Base-by-base conservation (phyloP, 306 rosid genomes). In the Pachyrhizus erosus region DNA sequence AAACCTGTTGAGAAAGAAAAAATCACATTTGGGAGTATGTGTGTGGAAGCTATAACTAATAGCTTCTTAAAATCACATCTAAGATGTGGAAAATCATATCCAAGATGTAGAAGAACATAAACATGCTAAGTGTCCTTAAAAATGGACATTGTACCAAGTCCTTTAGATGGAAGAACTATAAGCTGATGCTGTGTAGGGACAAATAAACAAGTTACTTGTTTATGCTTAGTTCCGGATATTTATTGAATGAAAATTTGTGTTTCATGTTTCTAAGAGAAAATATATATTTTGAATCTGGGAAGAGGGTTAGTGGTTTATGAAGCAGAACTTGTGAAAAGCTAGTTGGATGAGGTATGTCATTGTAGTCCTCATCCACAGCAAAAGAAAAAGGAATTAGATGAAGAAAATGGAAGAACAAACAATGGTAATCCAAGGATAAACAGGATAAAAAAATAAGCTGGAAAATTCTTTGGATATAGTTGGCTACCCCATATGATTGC, bases 151-250 rank as follows among this genome's bases (percentile, higher is more conserved):
- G 71, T 68, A 55, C 42, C 18, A 9, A 31, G 77, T 57, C 1
- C 7, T 61, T 61, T 14, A 61, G 10, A 65, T 29, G 65, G n/a
- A 67, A 64, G 24, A 55, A 40, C 20, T 74, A 51, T 24, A 37
- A 74, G 80, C 34, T 12, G 68, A 62, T 62, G 74, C n/a, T 58
- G 4, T 70, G 51, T 20, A 26, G 70, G 54, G 26, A 62, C 55
- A 13, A 57, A 12, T 72, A 34, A 81, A 61, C 17, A 21, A 64
- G 66, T 11, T 52, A 5, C 18, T 42, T 51, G 62, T 45, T 45
- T 77, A 46, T 18, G 27, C 61, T 60, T 72, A 23, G 73, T 34
- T 81, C 42, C 42, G 12, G 58, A 29, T 31, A 26, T 24, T 39
- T 69, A 23, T 49, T 40, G 45, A 29, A 23, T 29, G 62, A 1